Evolutionary conservation across 1,284 basidiomycete genomes (phyloP).

Genomic region (Cryptococcus sp.): DNA sequence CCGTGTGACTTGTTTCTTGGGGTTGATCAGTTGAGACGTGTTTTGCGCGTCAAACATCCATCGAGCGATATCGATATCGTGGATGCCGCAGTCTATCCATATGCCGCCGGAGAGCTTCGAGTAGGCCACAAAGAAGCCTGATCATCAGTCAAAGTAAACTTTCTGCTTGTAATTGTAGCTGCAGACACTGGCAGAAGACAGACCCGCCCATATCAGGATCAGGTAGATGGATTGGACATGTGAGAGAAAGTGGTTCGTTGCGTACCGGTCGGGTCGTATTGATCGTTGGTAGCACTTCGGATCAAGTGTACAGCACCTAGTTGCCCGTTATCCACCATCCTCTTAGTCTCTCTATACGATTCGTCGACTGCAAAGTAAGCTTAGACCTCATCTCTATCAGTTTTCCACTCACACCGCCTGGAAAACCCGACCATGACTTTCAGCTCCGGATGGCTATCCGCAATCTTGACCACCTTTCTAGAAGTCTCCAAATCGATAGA

Average conservation of each 20-base stretch:
- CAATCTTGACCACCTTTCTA: constrained; percentile 21
- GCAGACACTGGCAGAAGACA: too few species aligned
- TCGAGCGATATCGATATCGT: constrained; percentile 32
- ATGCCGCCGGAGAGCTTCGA: constrained; percentile 30
- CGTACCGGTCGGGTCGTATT: constrained; percentile 19
- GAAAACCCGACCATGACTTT: constrained; percentile 35
- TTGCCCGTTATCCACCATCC: constrained; percentile 14
- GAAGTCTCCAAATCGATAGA: constrained; percentile 26
- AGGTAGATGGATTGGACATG: too few species aligned
- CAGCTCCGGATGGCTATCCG: constrained; percentile 17
- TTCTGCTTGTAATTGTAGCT: too few species aligned
- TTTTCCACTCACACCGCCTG: constrained; percentile 33
- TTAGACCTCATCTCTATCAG: too few species aligned
- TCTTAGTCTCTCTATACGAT: constrained; percentile 18
- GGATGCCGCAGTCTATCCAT: constrained; percentile 29
- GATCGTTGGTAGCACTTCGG: constrained; percentile 29
- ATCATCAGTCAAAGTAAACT: too few species aligned
- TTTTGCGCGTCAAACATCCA: constrained; percentile 17
- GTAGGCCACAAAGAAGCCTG: constrained; percentile 34
- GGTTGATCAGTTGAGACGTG: background rate
- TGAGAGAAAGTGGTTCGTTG: background rate
- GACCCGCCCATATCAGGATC: too few species aligned
- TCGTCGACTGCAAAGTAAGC: constrained; percentile 34
- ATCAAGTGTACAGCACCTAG: constrained; percentile 24
- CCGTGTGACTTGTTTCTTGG: constrained; percentile 19